Evolutionary conservation across 163 green algal genomes (phyloP).

Genomic region (Scenedesmus sp.): DNA sequence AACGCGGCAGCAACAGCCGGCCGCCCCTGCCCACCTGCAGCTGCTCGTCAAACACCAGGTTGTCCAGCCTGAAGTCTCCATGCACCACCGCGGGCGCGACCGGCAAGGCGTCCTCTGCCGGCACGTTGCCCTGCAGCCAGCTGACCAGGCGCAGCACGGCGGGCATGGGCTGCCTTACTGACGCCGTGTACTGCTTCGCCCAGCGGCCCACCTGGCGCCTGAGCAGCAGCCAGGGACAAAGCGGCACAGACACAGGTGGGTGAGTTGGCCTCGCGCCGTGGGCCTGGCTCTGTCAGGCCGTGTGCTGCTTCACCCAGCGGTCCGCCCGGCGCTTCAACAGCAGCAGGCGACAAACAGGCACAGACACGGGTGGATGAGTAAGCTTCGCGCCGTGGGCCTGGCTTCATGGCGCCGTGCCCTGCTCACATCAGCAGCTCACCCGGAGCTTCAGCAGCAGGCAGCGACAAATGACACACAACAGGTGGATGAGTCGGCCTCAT

Average conservation of each 20-base stretch:
- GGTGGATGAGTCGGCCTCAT: no score
- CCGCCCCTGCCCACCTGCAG: conserved; percentile 52
- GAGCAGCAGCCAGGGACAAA: not conserved
- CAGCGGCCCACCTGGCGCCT: conserved; percentile 86
- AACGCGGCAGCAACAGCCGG: no score
- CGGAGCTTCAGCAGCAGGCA: not conserved
- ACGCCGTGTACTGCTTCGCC: conserved; percentile 86
- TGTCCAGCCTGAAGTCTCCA: conserved; percentile 94
- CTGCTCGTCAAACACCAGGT: conserved; percentile 87
- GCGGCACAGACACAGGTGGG: no score
- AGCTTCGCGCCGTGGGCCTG: no score
- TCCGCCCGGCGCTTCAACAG: no score
- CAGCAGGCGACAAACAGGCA: no score
- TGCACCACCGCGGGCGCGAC: conserved; percentile 64
- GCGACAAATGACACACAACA: no score
- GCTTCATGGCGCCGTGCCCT: no score
- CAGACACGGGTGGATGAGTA: no score
- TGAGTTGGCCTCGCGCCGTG: no score
- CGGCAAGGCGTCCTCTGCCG: conserved; percentile 20
- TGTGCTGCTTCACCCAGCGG: no score
- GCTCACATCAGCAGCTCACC: not conserved
- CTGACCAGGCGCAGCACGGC: conserved; percentile 78
- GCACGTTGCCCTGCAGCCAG: conserved; percentile 87
- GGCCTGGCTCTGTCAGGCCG: no score
- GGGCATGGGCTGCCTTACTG: conserved; percentile 55